Percentiles rank a stretch among this genome's conserved stretches.
Conservation (phyloP, 2,329 filamentous ascomycete species). For the Chaetomium globosum region DNA sequence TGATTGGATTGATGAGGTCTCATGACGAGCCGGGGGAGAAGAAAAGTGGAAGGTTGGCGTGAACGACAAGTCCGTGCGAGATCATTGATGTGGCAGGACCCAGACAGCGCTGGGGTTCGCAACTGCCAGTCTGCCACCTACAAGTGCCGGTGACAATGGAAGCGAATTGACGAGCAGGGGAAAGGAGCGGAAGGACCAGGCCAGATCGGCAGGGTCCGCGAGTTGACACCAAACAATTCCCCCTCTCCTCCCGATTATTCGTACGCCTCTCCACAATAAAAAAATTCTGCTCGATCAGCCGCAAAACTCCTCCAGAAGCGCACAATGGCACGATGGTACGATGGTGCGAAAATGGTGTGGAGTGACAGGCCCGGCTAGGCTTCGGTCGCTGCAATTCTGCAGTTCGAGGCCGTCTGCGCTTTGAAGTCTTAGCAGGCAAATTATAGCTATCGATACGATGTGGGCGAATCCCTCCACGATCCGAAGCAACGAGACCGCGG, state of each 20-base stretch:
- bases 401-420: constrained; percentile 12
- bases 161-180: neutral
- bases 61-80: constrained; percentile 6
- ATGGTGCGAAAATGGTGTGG: neutral
- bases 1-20: neutral
- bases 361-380: neutral
- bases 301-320: neutral
- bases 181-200: neutral
- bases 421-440: constrained; percentile 13
- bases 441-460: constrained; percentile 14
- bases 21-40: neutral
- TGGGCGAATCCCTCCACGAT: neutral
- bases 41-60: constrained; percentile 2
- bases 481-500: neutral
- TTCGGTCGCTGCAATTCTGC: neutral
- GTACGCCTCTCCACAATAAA: neutral
- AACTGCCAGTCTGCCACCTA: neutral
- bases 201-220: neutral
- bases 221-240: neutral
- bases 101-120: neutral
- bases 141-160: neutral
- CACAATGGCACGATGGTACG: neutral
- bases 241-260: neutral
- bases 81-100: neutral
- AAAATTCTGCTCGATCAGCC: constrained; percentile 6